Base-by-base conservation (phyloP, 495 filamentous ascomycete genomes). In the Pyrenula aspistea region DNA sequence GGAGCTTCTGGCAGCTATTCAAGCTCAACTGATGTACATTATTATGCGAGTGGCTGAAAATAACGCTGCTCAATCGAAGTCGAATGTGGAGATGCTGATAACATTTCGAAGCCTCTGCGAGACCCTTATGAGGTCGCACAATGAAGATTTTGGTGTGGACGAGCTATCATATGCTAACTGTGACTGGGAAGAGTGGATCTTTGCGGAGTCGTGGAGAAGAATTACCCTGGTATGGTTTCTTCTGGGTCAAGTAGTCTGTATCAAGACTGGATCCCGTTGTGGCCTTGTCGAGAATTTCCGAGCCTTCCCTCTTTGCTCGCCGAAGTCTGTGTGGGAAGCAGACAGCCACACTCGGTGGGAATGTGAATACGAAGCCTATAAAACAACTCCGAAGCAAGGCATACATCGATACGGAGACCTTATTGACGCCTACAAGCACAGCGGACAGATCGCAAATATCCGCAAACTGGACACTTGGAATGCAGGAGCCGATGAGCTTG, bases 1-100 rank as follows among this genome's bases (percentile, higher is more conserved):
- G 0, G 53, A 59, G 11, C 57, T 56, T 52, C 57, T 61, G 1
- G 59, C 57, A 21, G 23, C 59, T 2, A 53, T 59, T 23, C 59
- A 61, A 59, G 57, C 59, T 15, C 52, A 24, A 24, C 2, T 61
- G 10, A 59, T 61, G 11, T 61, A 61, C 56, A 25, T 56, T 4
- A 36, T 61, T 1, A 61, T 61, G 59, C 56, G 52, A 15, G 23
- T 61, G 12, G 21, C 59, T 11, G 59, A 61, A 25, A 22, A 51
- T 48, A 22, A 12, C n/a, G 20, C 24, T 12, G 24, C 22, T 21
- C 42, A 56, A 20, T 24, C 49, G n/a, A 22, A n/a, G 25, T 22
- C 51, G 20, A 56, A 20, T 52, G 10, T 56, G 0, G 49, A 56
- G 10, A 25, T 56, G 49, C 49, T 56, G 10, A 15, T 36, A 1